Evolutionary conservation across 441 rosid species (phyloP).

Genomic region (Pelargonium fulgidum): DNA sequence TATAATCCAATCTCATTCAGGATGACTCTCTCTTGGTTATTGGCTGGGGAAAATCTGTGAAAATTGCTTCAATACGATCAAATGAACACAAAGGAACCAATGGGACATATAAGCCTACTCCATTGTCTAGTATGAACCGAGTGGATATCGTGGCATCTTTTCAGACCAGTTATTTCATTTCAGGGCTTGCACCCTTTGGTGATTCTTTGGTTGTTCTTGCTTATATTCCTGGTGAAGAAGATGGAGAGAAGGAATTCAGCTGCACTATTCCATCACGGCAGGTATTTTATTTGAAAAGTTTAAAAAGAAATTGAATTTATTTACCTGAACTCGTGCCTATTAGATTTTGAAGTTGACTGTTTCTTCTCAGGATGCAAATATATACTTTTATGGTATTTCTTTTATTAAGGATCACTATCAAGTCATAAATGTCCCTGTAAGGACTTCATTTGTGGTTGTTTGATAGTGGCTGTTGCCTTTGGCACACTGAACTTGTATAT

Average conservation of each 20-base stretch:
- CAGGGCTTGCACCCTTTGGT: constrained; percentile 99
- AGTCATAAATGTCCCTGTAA: not conserved
- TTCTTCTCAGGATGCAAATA: not conserved
- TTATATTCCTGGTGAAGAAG: constrained; percentile 76
- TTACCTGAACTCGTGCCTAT: not conserved
- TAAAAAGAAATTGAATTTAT: constrained; percentile 1
- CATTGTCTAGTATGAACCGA: constrained; percentile 57
- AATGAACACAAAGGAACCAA: constrained; percentile 51
- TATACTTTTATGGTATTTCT: not conserved
- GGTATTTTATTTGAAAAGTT: constrained; percentile 39
- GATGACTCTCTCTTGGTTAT: constrained; percentile 87
- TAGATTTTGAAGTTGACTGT: constrained; percentile 4
- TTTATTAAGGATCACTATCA: not conserved
- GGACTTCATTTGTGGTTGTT: not conserved
- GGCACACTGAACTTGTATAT: not conserved
- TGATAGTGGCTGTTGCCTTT: not conserved
- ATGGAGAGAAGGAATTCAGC: constrained; percentile 74
- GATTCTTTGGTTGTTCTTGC: constrained; percentile 98
- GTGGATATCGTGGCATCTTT: constrained; percentile 98
- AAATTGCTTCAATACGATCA: constrained; percentile 76
- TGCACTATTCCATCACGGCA: constrained; percentile 67
- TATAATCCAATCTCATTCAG: constrained; percentile 33
- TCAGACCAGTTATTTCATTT: constrained; percentile 92
- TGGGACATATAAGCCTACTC: constrained; percentile 55
- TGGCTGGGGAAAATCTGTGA: constrained; percentile 93